Conservation (phyloP, 257 asterid genomes). For the Rauvolfia tetraphylla region DNA sequence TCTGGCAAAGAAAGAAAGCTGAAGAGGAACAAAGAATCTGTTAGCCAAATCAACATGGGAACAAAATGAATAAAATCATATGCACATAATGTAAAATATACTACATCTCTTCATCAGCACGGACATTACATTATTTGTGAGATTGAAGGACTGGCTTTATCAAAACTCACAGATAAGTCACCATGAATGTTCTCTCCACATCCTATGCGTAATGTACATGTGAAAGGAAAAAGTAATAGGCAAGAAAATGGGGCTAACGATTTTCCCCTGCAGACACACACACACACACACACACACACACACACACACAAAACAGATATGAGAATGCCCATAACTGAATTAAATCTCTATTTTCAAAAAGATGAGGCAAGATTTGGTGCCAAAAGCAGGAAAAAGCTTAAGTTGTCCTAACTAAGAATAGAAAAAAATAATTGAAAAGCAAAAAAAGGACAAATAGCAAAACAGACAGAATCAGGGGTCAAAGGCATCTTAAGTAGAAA, state of each 20-base stretch:
- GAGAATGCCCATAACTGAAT: not conserved
- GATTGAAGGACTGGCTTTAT: not conserved
- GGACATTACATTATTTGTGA: not conserved
- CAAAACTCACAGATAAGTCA: not conserved
- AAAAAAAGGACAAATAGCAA: not conserved
- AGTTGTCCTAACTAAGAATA: not conserved
- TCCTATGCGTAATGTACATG: not conserved
- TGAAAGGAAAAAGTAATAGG: too few species aligned
- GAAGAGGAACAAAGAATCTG: slow-evolving; percentile 22
- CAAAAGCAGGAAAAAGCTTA: not conserved
- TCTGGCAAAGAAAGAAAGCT: slow-evolving; percentile 81
- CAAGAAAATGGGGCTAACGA: not conserved
- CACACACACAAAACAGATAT: not conserved
- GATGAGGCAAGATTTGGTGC: not conserved
- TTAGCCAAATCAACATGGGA: not conserved
- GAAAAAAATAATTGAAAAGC: not conserved
- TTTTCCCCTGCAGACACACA: not conserved
- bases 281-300: not conserved
- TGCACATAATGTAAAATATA: not conserved
- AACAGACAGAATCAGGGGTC: not conserved
- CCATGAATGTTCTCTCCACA: not conserved
- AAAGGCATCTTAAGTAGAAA: not conserved
- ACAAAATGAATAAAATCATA: not conserved
- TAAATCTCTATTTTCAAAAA: not conserved
- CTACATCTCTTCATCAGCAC: not conserved